Conservation (phyloP, 768 basidiomycete species). For the Dentipellis sp. region DNA sequence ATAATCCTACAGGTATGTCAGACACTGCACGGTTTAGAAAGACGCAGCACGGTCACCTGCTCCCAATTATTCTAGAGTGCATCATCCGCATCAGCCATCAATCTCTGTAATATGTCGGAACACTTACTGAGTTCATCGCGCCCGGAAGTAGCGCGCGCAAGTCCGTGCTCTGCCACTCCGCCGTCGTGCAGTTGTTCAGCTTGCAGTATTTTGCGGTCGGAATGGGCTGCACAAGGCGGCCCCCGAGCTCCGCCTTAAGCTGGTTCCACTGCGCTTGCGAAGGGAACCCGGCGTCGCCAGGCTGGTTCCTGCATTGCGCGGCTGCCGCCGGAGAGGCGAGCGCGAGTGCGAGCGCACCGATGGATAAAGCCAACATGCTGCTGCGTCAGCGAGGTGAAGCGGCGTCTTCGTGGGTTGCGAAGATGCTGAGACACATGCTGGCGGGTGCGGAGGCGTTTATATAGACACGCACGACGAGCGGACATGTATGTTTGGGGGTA, state of each 20-base stretch:
- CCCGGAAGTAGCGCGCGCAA: slow-evolving; percentile 11
- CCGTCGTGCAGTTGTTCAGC: slow-evolving; percentile 5
- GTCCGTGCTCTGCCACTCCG: slow-evolving; percentile 9
- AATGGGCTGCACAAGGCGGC: slow-evolving; percentile 5
- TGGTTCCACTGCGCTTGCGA: slow-evolving; percentile 3
- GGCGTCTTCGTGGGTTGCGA: background rate
- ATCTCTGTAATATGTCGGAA: background rate
- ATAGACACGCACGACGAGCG: background rate
- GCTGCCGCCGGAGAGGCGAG: background rate
- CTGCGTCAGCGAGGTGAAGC: background rate
- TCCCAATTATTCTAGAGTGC: slow-evolving; percentile 11
- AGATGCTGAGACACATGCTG: background rate
- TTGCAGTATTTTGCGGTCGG: slow-evolving; percentile 7
- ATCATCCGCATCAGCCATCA: background rate
- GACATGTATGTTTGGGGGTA: background rate
- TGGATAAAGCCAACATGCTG: background rate
- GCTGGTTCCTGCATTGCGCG: slow-evolving; percentile 12
- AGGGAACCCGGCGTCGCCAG: slow-evolving; percentile 10
- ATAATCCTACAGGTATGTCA: background rate
- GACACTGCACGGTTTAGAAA: background rate
- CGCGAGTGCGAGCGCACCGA: background rate
- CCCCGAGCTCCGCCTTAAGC: slow-evolving; percentile 6
- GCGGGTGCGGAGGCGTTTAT: background rate
- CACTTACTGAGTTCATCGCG: slow-evolving; percentile 9
- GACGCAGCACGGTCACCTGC: background rate